Evolutionary conservation across 306 rosid genomes (phyloP).

Genomic region (Astragalus glycyphyllos): DNA sequence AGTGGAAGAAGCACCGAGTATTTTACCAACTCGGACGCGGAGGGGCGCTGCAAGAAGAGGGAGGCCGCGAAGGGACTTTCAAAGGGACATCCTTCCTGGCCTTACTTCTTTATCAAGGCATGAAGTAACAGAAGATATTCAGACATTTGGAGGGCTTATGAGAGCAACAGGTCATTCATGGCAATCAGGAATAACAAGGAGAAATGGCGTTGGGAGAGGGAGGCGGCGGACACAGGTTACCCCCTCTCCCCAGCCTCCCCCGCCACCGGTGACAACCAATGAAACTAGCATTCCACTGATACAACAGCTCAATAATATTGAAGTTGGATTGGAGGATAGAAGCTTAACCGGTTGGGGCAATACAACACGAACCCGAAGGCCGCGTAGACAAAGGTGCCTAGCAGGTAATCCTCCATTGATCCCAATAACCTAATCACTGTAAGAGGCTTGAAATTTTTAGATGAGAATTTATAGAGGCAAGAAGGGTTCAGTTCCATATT

Average conservation of each 20-base stretch:
- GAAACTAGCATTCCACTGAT: constrained; percentile 59
- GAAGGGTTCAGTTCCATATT: constrained; percentile 56
- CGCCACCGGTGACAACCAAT: constrained; percentile 46
- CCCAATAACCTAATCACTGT: constrained; percentile 64
- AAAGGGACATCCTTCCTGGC: constrained; percentile 96
- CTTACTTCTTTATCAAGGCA: constrained; percentile 87
- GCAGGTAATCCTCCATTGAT: constrained; percentile 71
- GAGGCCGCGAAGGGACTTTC: constrained; percentile 95
- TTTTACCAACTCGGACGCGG: constrained; percentile 62
- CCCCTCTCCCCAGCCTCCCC: constrained; percentile 68
- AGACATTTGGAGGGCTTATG: constrained; percentile 94
- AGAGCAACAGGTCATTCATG: constrained; percentile 84
- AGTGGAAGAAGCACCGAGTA: constrained; percentile 63
- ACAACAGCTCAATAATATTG: constrained; percentile 69
- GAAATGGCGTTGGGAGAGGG: constrained; percentile 84
- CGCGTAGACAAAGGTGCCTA: constrained; percentile 90
- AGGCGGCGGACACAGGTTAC: constrained; percentile 64
- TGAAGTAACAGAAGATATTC: constrained; percentile 97
- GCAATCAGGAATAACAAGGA: constrained; percentile 82
- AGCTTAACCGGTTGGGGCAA: constrained; percentile 98
- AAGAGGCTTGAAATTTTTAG: constrained; percentile 63
- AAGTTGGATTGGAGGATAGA: constrained; percentile 83
- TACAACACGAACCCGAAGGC: constrained; percentile 91
- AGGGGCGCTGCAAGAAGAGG: constrained; percentile 91
- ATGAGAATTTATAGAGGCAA: constrained; percentile 64